These are phyloP conservation scores for Yamadazyma phyllophila DNA, from an alignment of 805 yeast genomes.

Conservation along the genomic window DNA sequence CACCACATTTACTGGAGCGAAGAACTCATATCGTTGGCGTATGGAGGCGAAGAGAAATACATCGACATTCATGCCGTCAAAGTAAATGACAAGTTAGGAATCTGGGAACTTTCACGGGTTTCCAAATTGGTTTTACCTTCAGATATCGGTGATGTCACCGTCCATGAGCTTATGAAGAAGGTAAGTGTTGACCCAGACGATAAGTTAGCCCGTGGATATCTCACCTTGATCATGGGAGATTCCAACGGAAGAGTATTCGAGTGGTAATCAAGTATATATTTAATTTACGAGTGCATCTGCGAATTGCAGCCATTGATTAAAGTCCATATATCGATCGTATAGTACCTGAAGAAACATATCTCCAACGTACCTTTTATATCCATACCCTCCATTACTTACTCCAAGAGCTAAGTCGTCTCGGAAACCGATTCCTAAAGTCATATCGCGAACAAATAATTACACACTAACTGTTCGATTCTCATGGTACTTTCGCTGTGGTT, in stretches of 20 bases:
- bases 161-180: slow-evolving; percentile 27
- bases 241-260: slow-evolving; percentile 46
- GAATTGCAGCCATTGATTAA: too few relatives aligned
- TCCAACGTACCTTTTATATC: too few relatives aligned
- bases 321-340: too few relatives aligned
- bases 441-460: too few relatives aligned
- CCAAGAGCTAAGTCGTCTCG: too few relatives aligned
- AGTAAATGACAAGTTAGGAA: slow-evolving; percentile 7
- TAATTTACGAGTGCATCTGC: too few relatives aligned
- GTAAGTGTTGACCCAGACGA: slow-evolving; percentile 34
- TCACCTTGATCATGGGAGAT: slow-evolving; percentile 54
- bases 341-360: too few relatives aligned
- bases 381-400: too few relatives aligned
- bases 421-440: too few relatives aligned
- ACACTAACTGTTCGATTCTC: too few relatives aligned
- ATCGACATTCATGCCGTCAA: slow-evolving; percentile 6
- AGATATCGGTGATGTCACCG: slow-evolving; percentile 19
- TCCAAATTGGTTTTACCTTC: slow-evolving; percentile 2
- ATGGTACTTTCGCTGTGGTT: slow-evolving; percentile 9
- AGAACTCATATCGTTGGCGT: slow-evolving; percentile 23
- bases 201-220: slow-evolving; percentile 32
- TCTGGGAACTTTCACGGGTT: slow-evolving; percentile 12
- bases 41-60: slow-evolving; percentile 12
- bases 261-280: slow-evolving; percentile 2
- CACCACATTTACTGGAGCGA: slow-evolving; percentile 38